These are phyloP conservation scores for Sporobolomyces roseus DNA, from an alignment of 768 basidiomycete species.

Conservation along the genomic window DNA sequence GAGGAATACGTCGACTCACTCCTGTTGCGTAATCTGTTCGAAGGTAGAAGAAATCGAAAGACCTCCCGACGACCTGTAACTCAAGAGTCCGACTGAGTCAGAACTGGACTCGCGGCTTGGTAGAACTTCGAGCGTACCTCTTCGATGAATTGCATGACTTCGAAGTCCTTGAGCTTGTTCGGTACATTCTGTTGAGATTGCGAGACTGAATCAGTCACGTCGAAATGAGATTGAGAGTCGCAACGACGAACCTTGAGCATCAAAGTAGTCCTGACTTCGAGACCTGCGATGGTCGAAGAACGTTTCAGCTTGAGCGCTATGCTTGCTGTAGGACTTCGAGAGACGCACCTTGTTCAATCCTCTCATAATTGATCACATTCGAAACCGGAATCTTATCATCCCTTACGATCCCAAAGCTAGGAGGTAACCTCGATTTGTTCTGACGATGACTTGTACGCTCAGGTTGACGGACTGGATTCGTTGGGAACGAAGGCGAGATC, in stretches of 20 bases:
- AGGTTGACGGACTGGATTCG: background rate
- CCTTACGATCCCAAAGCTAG: slow-evolving; percentile 26
- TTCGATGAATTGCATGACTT: slow-evolving; percentile 46
- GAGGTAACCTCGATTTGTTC: background rate
- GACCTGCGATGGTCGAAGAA: background rate
- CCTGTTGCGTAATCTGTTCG: slow-evolving; percentile 46
- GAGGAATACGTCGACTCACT: background rate
- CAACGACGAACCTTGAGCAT: slow-evolving; percentile 32
- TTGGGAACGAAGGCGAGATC: background rate
- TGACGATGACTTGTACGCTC: background rate
- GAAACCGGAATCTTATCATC: slow-evolving; percentile 45
- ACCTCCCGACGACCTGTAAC: slow-evolving; percentile 72
- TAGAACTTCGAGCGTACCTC: too few relatives aligned
- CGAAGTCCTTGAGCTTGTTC: slow-evolving; percentile 58
- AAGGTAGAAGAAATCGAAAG: slow-evolving; percentile 81
- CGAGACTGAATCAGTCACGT: background rate
- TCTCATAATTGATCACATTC: slow-evolving; percentile 64
- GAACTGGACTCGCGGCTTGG: too few relatives aligned
- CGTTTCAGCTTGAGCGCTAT: too few relatives aligned
- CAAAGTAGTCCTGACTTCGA: slow-evolving; percentile 41
- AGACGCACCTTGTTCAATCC: slow-evolving; percentile 63
- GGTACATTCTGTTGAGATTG: slow-evolving; percentile 85
- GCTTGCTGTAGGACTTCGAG: too few relatives aligned
- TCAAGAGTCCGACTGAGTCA: too few relatives aligned
- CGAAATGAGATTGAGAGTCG: background rate